These are phyloP conservation scores for Biancaea sappan DNA, from an alignment of 306 rosid genomes.

Conservation along the genomic window DNA sequence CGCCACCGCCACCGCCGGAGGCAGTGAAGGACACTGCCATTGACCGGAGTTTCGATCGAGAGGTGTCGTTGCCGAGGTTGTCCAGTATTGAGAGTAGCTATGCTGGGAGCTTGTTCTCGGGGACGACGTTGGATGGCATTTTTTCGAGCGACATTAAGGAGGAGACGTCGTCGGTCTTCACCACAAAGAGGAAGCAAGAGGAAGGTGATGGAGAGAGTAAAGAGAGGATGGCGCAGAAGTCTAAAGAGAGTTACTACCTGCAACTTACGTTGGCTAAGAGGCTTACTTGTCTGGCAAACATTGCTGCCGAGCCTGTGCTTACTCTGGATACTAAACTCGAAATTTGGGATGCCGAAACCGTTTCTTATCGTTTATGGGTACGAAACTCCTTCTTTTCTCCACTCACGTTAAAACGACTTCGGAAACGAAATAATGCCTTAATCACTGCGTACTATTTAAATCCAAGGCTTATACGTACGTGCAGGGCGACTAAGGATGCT, in stretches of 20 bases:
- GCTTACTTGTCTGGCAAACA: conserved; percentile 59
- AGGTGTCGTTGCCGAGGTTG: conserved; percentile 71
- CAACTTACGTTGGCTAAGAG: conserved; percentile 66
- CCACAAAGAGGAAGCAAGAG: conserved; percentile 35
- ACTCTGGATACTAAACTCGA: conserved; percentile 49
- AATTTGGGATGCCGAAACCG: conserved; percentile 67
- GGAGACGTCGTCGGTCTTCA: conserved; percentile 39
- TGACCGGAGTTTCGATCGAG: conserved; percentile 70
- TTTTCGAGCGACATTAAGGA: conserved; percentile 62
- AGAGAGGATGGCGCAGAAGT: conserved; percentile 40
- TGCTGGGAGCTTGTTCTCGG: conserved; percentile 83
- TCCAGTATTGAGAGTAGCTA: conserved; percentile 80
- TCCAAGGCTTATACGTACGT: neutral
- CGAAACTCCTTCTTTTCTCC: neutral
- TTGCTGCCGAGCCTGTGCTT: conserved; percentile 59
- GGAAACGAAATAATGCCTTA: neutral
- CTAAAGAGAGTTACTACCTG: conserved; percentile 57
- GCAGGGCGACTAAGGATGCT: no score
- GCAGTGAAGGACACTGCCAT: conserved; percentile 45
- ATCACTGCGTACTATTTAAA: neutral
- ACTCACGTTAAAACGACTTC: neutral
- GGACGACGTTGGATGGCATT: conserved; percentile 70
- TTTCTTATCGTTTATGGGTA: conserved; percentile 97
- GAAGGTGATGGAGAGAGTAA: conserved; percentile 14
- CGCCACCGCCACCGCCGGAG: conserved; percentile 30